These are phyloP conservation scores for Plenodomus lindquistii DNA, from an alignment of 2,329 filamentous ascomycete genomes.

Conservation along the genomic window DNA sequence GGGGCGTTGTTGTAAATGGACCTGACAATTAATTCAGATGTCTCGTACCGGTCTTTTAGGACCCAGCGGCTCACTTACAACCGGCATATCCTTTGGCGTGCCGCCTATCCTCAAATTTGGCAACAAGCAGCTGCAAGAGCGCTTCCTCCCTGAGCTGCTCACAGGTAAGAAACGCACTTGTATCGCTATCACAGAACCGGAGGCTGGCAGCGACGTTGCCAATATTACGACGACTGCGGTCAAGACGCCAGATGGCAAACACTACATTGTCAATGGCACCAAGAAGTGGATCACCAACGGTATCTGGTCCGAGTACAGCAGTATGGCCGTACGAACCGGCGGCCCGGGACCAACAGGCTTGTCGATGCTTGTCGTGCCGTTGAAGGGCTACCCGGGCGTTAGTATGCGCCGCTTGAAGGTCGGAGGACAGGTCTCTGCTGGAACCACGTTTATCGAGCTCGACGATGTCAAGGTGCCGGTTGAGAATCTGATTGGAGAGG, in stretches of 20 bases:
- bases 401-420: constrained; percentile 70
- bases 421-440: constrained; percentile 64
- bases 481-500: constrained; percentile 69
- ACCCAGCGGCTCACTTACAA: constrained; percentile 67
- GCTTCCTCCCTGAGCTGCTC: constrained; percentile 72
- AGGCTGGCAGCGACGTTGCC: constrained; percentile 73
- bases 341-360: constrained; percentile 66
- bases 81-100: constrained; percentile 73
- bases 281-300: constrained; percentile 71
- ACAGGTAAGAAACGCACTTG: constrained; percentile 68
- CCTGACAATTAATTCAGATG: constrained; percentile 53
- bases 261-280: constrained; percentile 72
- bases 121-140: constrained; percentile 62
- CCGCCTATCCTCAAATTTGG: constrained; percentile 74
- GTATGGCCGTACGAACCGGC: constrained; percentile 75
- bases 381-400: constrained; percentile 70
- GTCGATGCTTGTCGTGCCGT: constrained; percentile 69
- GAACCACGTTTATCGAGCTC: constrained; percentile 76
- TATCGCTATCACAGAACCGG: constrained; percentile 79
- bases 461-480: constrained; percentile 74
- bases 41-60: constrained; percentile 66
- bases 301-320: constrained; percentile 69
- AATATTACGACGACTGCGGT: constrained; percentile 70
- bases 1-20: neutral
- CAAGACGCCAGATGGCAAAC: constrained; percentile 64